These are phyloP conservation scores for Blastosporella zonata DNA, from an alignment of 1,284 basidiomycete species.

Conservation along the genomic window DNA sequence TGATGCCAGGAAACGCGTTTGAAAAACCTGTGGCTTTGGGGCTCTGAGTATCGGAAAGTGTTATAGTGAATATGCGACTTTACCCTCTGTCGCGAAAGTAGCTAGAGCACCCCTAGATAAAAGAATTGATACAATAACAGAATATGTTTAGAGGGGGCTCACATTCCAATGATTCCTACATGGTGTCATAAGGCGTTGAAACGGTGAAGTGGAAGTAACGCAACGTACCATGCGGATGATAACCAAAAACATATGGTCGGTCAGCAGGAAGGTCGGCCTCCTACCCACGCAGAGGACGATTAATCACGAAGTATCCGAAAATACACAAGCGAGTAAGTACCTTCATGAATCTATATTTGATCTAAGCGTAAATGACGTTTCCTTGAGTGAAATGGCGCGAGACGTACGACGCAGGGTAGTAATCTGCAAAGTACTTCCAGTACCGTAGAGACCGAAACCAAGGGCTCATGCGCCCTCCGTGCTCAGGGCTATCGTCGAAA, in stretches of 20 bases:
- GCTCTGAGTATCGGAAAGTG: constrained; percentile 1
- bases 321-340: constrained; percentile 27
- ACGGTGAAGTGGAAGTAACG: not conserved
- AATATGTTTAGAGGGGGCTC: constrained; percentile 26
- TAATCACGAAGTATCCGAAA: not conserved
- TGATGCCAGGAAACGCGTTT: constrained; percentile 85
- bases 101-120: constrained; percentile 80
- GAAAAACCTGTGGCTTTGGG: constrained; percentile 87
- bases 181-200: constrained; percentile 1
- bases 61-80: constrained; percentile 9
- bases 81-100: constrained; percentile 92
- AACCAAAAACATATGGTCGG: constrained; percentile 93
- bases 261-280: constrained; percentile 89
- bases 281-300: constrained; percentile 33
- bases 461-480: constrained; percentile 74
- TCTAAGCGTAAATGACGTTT: constrained; percentile 5
- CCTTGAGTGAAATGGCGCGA: not conserved
- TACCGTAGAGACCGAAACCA: constrained; percentile 73
- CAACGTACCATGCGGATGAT: constrained; percentile 87
- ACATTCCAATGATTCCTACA: constrained; percentile 90
- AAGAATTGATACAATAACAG: constrained; percentile 4
- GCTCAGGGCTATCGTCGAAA: constrained; percentile 76
- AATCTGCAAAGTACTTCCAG: constrained; percentile 89
- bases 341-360: constrained; percentile 51
- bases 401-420: constrained; percentile 88